Evolutionary conservation across 2,329 filamentous ascomycete genomes (phyloP).

Genomic region (Magnaporthiopsis poae): DNA sequence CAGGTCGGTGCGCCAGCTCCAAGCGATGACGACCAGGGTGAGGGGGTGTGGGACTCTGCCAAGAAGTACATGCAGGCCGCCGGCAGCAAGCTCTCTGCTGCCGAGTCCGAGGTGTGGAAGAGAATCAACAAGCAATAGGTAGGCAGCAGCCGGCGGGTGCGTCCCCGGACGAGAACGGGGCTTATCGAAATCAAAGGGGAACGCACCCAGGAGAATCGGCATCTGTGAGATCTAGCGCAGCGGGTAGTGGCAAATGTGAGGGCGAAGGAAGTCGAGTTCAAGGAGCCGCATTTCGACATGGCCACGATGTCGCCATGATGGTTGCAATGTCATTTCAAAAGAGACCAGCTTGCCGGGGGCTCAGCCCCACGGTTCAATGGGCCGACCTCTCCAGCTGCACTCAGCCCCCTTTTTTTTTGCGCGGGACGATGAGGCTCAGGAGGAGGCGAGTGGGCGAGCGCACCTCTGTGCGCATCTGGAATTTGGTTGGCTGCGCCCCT

Average conservation of each 20-base stretch:
- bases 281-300: not conserved
- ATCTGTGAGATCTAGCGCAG: not conserved
- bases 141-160: not conserved
- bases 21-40: slow-evolving; percentile 27
- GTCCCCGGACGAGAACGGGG: not conserved
- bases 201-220: not conserved
- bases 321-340: not conserved
- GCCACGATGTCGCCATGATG: not conserved
- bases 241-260: not conserved
- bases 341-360: not conserved
- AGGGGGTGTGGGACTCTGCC: slow-evolving; percentile 44
- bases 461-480: not conserved
- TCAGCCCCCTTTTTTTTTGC: not conserved
- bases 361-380: not conserved
- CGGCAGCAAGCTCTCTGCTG: slow-evolving; percentile 46
- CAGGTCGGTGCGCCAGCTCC: slow-evolving; percentile 15
- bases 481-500: slow-evolving; percentile 4
- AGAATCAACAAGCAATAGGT: slow-evolving; percentile 48
- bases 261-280: not conserved
- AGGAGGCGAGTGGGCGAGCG: not conserved
- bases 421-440: not conserved
- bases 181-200: not conserved
- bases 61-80: slow-evolving; percentile 49
- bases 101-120: slow-evolving; percentile 54
- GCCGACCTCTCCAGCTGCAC: not conserved